Percentiles rank a stretch among this genome's conserved stretches.
Conservation (phyloP, 768 basidiomycete genomes). For the Leccinum subtestaceum region DNA sequence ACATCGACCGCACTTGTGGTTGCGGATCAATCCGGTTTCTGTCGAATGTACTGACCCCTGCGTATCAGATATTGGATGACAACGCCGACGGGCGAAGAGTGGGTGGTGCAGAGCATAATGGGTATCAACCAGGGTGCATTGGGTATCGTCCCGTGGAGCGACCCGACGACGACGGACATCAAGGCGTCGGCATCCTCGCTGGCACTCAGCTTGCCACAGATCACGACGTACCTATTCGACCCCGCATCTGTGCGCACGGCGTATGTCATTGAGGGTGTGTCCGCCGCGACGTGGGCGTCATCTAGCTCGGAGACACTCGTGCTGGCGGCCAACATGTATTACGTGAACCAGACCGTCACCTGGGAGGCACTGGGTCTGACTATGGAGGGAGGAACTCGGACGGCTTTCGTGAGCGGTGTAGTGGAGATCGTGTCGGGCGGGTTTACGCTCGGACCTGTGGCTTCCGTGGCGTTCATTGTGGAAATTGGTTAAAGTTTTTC, state of each 20-base stretch:
- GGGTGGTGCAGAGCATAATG: constrained; percentile 59
- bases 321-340: constrained; percentile 51
- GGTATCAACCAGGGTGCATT: constrained; percentile 70
- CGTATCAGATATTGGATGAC: constrained; percentile 55
- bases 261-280: constrained; percentile 40
- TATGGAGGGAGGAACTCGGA: not conserved
- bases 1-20: not conserved
- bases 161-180: constrained; percentile 53
- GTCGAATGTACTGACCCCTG: not conserved
- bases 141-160: constrained; percentile 50
- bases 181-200: constrained; percentile 50
- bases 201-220: constrained; percentile 42
- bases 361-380: constrained; percentile 32
- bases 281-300: constrained; percentile 48
- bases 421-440: not conserved
- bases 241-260: constrained; percentile 40
- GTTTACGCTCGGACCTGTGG: constrained; percentile 26
- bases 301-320: constrained; percentile 41
- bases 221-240: constrained; percentile 47
- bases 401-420: constrained; percentile 18
- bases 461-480: constrained; percentile 21
- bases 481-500: not conserved
- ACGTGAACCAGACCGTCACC: constrained; percentile 34
- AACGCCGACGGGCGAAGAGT: constrained; percentile 67
- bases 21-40: not conserved